A percentile compares a stretch with the other conserved stretches of the same genome.
These are phyloP conservation scores for Exophiala calicioides DNA, from an alignment of 2,329 filamentous ascomycete species.

Conservation along the genomic window DNA sequence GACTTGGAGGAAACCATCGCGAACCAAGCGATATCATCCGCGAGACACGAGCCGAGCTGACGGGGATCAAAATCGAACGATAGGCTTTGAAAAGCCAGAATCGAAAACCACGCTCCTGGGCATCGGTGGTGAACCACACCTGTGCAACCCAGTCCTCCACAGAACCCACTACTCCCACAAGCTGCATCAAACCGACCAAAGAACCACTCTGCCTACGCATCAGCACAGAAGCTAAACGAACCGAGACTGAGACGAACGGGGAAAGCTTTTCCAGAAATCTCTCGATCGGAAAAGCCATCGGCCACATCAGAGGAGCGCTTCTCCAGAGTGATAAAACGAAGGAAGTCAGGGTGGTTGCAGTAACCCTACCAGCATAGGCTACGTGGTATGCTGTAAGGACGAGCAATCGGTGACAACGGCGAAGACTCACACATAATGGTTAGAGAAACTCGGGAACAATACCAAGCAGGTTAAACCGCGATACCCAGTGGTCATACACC, in stretches of 20 bases:
- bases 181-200: neutral
- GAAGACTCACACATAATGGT: conserved; percentile 29
- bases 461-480: conserved; percentile 30
- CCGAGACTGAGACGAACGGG: conserved; percentile 2
- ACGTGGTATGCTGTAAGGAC: conserved; percentile 32
- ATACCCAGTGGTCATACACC: conserved; percentile 29
- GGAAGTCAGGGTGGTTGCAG: conserved; percentile 16
- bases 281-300: conserved; percentile 2
- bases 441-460: conserved; percentile 28
- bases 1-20: conserved; percentile 23
- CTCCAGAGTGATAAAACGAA: conserved; percentile 7
- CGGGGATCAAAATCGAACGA: neutral
- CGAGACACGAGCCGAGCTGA: neutral
- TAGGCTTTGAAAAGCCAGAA: conserved; percentile 5
- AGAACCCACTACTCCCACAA: neutral
- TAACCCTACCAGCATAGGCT: conserved; percentile 30
- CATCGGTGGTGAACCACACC: conserved; percentile 5
- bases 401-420: conserved; percentile 25
- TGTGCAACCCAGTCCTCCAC: neutral
- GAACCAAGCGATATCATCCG: conserved; percentile 34
- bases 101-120: conserved; percentile 5
- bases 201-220: conserved; percentile 7
- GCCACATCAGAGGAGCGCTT: conserved; percentile 4
- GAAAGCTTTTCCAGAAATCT: conserved; percentile 2
- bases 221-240: conserved; percentile 5